Conservation (phyloP, 352 stramenopile genomes). For the Thraustochytrium sp. region DNA sequence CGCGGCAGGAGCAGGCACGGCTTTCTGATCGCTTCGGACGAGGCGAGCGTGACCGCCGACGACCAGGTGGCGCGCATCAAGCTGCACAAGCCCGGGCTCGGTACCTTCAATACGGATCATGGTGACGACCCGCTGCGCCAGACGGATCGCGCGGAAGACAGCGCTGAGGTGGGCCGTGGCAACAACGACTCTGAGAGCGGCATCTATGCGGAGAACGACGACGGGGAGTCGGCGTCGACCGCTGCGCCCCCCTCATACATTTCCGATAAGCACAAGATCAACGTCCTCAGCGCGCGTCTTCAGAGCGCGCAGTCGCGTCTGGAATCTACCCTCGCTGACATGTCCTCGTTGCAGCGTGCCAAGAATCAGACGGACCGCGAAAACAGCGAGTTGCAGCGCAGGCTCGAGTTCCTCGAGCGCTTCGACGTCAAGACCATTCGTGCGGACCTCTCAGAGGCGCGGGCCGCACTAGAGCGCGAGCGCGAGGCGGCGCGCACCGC, state of each 20-base stretch:
- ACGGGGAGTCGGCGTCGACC: neutral
- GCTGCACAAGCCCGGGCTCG: neutral
- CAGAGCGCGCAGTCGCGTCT: neutral
- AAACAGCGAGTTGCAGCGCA: neutral
- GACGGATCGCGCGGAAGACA: neutral
- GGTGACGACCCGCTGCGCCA: neutral
- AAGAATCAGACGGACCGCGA: neutral
- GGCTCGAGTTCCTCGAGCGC: neutral
- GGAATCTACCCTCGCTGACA: neutral
- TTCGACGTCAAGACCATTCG: neutral
- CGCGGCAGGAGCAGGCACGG: no score
- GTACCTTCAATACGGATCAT: neutral
- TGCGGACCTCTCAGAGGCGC: neutral
- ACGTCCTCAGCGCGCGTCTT: neutral
- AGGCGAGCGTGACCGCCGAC: no score
- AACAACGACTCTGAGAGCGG: no score
- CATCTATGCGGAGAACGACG: neutral
- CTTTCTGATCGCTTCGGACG: no score
- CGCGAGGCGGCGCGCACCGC: neutral
- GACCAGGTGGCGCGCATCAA: neutral
- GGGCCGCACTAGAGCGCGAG: neutral
- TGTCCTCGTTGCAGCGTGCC: neutral
- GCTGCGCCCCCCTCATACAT: neutral
- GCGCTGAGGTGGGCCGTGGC: no score
- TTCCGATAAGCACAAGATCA: neutral